A percentile compares a stretch with the other conserved stretches of the same genome.
Evolutionary conservation across 2,329 filamentous ascomycete genomes (phyloP).

Genomic region (Cordyceps javanica): DNA sequence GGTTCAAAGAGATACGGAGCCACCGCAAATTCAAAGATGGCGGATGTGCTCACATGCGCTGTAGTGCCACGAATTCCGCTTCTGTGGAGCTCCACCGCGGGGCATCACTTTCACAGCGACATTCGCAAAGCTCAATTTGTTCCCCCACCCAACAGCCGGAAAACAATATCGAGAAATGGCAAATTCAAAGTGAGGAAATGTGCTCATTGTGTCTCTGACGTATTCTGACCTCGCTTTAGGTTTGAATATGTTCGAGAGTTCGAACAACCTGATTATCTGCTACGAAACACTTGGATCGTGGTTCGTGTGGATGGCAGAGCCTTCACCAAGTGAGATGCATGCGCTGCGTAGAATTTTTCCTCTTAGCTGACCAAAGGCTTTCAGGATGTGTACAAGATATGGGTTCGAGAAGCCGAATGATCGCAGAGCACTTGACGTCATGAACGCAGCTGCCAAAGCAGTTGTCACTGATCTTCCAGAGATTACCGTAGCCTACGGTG

Average conservation of each 20-base stretch:
- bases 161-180: slow-evolving; percentile 31
- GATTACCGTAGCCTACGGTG: slow-evolving; percentile 80
- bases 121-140: background rate
- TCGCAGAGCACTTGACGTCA: slow-evolving; percentile 75
- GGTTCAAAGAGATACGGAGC: background rate
- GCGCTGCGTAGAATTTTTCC: background rate
- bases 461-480: slow-evolving; percentile 81
- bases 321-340: slow-evolving; percentile 72
- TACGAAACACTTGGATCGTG: slow-evolving; percentile 93
- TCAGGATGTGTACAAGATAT: slow-evolving; percentile 75
- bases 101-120: slow-evolving; percentile 2
- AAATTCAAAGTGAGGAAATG: slow-evolving; percentile 44
- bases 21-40: slow-evolving; percentile 7
- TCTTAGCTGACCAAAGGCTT: background rate
- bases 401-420: slow-evolving; percentile 91
- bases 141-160: background rate
- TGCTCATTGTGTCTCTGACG: background rate
- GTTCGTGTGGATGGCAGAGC: slow-evolving; percentile 89
- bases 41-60: background rate
- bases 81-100: slow-evolving; percentile 12
- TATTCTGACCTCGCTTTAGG: slow-evolving; percentile 38
- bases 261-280: slow-evolving; percentile 71
- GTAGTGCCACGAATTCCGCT: slow-evolving; percentile 5
- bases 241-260: slow-evolving; percentile 93
- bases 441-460: slow-evolving; percentile 86